Evolutionary conservation across 2,329 filamentous ascomycete genomes (phyloP).

Genomic region (Exophiala sp.): DNA sequence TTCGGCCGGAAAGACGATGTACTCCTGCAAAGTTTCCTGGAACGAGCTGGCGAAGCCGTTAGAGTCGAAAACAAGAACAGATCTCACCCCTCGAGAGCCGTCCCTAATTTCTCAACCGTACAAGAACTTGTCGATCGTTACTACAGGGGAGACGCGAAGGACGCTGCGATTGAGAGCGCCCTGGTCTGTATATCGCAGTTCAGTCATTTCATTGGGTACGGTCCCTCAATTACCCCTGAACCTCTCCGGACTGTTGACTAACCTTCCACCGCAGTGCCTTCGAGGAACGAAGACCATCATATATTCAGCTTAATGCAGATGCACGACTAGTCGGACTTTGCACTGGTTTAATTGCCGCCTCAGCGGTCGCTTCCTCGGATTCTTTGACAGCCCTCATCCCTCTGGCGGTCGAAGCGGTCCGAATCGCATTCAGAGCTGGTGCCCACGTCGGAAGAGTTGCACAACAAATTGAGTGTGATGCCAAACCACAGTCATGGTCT

Average conservation of each 20-base stretch:
- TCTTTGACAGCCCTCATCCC: conserved; percentile 41
- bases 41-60: conserved; percentile 39
- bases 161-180: conserved; percentile 40
- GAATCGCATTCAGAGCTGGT: conserved; percentile 42
- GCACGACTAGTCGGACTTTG: conserved; percentile 40
- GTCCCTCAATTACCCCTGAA: background rate
- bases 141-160: conserved; percentile 27
- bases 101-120: conserved; percentile 29
- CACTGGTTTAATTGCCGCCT: conserved; percentile 39
- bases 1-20: conserved; percentile 40
- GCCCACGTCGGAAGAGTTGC: conserved; percentile 37
- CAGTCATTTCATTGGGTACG: conserved; percentile 42
- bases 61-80: conserved; percentile 36
- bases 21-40: conserved; percentile 39
- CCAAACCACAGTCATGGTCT: conserved; percentile 37
- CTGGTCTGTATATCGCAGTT: conserved; percentile 42
- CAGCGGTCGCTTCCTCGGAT: conserved; percentile 37
- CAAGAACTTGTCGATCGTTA: conserved; percentile 31
- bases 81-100: conserved; percentile 28
- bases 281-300: conserved; percentile 38
- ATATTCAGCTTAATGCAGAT: conserved; percentile 35
- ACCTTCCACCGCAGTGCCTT: conserved; percentile 34
- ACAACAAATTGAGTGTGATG: conserved; percentile 34
- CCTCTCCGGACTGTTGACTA: conserved; percentile 10
- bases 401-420: conserved; percentile 39